Evolutionary conservation across 805 yeast genomes (phyloP).

Genomic region (Nakazawaea peltata): DNA sequence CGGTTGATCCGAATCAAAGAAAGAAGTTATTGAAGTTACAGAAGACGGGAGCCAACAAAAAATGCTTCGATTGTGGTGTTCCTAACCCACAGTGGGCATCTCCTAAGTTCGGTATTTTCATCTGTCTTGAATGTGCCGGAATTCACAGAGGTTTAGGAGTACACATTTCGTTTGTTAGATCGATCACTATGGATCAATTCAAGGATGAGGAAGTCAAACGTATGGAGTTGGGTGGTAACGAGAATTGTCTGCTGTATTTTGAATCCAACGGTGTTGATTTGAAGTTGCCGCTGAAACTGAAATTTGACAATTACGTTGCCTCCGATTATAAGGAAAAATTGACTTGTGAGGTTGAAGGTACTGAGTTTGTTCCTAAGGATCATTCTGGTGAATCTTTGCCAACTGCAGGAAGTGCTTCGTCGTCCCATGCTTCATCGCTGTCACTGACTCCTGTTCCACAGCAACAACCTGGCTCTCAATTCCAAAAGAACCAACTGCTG

Average conservation of each 20-base stretch:
- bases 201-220: slow-evolving; percentile 83
- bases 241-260: slow-evolving; percentile 61
- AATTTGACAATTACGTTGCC: slow-evolving; percentile 89
- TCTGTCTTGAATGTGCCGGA: slow-evolving; percentile 98
- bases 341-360: slow-evolving; percentile 67
- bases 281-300: slow-evolving; percentile 54
- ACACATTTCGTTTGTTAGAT: slow-evolving; percentile 91
- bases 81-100: slow-evolving; percentile 99
- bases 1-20: slow-evolving; percentile 89
- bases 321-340: slow-evolving; percentile 85
- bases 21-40: slow-evolving; percentile 72
- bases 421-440: slow-evolving; percentile 4
- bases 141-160: slow-evolving; percentile 93
- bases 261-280: slow-evolving; percentile 62
- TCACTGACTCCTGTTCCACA: background rate
- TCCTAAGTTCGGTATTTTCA: slow-evolving; percentile 94
- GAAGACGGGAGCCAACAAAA: slow-evolving; percentile 74
- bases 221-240: slow-evolving; percentile 95
- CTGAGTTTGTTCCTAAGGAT: slow-evolving; percentile 58
- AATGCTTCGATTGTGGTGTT: slow-evolving; percentile 89
- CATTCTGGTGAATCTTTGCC: slow-evolving; percentile 42
- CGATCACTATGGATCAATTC: slow-evolving; percentile 98
- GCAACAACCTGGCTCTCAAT: slow-evolving; percentile 3
- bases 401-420: slow-evolving; percentile 6
- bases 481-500: background rate